phyloP scores from a whole-genome alignment of 2,329 filamentous ascomycete species.

The Beauveria medogensis region DNA sequence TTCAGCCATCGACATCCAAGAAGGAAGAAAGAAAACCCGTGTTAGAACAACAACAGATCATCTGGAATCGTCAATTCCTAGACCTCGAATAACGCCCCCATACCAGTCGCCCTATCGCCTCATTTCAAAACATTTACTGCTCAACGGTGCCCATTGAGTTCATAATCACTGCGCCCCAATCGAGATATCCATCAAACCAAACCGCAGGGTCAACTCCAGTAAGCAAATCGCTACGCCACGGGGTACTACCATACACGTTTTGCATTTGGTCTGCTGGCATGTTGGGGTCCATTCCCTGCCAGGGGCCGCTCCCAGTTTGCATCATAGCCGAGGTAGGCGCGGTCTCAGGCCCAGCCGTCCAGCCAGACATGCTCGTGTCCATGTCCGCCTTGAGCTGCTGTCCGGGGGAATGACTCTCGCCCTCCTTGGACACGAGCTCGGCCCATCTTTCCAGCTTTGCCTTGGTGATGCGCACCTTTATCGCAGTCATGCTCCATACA shows the following conservation, averaged over 20 bases:
- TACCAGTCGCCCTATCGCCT: neutral
- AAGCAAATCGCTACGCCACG: conserved; percentile 24
- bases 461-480: conserved; percentile 38
- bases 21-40: neutral
- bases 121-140: conserved; percentile 11
- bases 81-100: neutral
- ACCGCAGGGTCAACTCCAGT: conserved; percentile 26
- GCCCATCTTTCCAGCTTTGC: conserved; percentile 40
- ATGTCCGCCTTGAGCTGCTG: conserved; percentile 14
- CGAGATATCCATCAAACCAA: conserved; percentile 28
- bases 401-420: conserved; percentile 16
- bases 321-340: neutral
- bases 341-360: neutral
- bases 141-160: conserved; percentile 22
- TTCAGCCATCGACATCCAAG: neutral
- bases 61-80: neutral
- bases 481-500: conserved; percentile 39
- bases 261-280: conserved; percentile 19
- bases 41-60: neutral
- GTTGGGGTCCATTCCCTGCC: conserved; percentile 12
- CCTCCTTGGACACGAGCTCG: conserved; percentile 34
- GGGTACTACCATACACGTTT: conserved; percentile 20
- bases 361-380: conserved; percentile 16
- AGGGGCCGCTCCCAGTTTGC: conserved; percentile 4
- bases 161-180: conserved; percentile 27